Conservation (phyloP, 805 yeast genomes). For the Zygosaccharomyces gambellarensis region DNA sequence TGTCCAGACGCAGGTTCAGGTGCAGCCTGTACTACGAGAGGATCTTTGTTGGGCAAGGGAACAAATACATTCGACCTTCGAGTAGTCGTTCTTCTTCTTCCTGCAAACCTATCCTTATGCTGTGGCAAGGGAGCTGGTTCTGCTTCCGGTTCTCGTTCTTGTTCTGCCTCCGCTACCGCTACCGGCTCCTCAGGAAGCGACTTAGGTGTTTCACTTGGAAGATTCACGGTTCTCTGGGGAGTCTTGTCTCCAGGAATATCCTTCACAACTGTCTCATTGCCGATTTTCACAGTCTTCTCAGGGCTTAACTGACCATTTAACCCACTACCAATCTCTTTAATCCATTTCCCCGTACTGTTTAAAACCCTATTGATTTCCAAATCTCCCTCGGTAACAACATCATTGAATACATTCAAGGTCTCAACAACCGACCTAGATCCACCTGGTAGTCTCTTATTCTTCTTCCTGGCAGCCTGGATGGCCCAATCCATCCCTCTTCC, state of each 20-base stretch:
- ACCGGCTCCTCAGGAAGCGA: conserved; percentile 9
- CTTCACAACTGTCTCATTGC: conserved; percentile 3
- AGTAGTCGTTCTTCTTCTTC: conserved; percentile 18
- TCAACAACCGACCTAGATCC: conserved; percentile 33
- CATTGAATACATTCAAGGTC: conserved; percentile 27
- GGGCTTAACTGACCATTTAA: conserved; percentile 12
- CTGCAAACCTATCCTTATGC: conserved; percentile 5
- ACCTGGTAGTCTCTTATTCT: conserved; percentile 26
- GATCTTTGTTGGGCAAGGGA: conserved; percentile 35
- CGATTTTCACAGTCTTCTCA: conserved; percentile 12
- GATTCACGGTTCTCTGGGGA: conserved; percentile 6
- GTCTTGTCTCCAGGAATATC: conserved; percentile 5
- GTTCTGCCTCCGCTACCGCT: not conserved
- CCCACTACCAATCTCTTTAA: conserved; percentile 12
- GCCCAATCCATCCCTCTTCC: conserved; percentile 30
- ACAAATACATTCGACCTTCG: conserved; percentile 34
- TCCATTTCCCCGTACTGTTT: conserved; percentile 22
- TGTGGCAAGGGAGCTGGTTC: not conserved
- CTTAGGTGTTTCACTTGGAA: conserved; percentile 18
- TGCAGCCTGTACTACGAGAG: conserved; percentile 24
- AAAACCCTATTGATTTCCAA: conserved; percentile 17
- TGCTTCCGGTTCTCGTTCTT: not conserved
- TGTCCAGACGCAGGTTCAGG: not conserved
- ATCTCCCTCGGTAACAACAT: conserved; percentile 22
- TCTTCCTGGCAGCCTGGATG: conserved; percentile 27